Conservation (phyloP, 306 rosid genomes). For the Gastrolobium villosum region DNA sequence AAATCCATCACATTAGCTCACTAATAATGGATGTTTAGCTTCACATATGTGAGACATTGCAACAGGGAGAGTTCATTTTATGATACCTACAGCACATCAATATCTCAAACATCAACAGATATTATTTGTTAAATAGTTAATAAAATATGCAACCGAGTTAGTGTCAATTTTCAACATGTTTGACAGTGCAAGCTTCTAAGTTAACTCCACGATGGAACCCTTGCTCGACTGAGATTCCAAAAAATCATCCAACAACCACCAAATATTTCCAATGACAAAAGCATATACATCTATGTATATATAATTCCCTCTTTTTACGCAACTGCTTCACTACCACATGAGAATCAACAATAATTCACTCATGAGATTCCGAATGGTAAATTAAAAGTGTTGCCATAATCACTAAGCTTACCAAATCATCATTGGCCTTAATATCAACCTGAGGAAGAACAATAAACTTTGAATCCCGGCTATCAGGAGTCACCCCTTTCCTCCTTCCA, state of each 20-base stretch:
- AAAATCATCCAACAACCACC: conserved; percentile 16
- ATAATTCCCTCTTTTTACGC: not conserved
- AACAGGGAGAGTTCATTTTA: conserved; percentile 6
- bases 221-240: conserved; percentile 27
- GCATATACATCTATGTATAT: not conserved
- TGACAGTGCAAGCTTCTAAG: not conserved
- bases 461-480: conserved; percentile 81
- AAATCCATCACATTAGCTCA: conserved; percentile 34
- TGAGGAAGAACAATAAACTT: conserved; percentile 84
- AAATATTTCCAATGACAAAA: conserved; percentile 16
- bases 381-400: not conserved
- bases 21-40: conserved; percentile 6
- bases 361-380: conserved; percentile 17
- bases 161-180: conserved; percentile 11
- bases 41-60: conserved; percentile 31
- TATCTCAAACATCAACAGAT: conserved; percentile 34
- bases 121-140: not conserved
- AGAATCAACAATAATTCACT: conserved; percentile 15
- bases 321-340: conserved; percentile 7
- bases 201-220: conserved; percentile 1
- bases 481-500: conserved; percentile 70
- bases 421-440: conserved; percentile 88
- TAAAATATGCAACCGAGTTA: conserved; percentile 18
- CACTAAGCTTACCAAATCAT: conserved; percentile 81
- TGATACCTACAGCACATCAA: conserved; percentile 17